phyloP scores from a whole-genome alignment of 352 stramenopile species.

The Pythium sukuiense region DNA sequence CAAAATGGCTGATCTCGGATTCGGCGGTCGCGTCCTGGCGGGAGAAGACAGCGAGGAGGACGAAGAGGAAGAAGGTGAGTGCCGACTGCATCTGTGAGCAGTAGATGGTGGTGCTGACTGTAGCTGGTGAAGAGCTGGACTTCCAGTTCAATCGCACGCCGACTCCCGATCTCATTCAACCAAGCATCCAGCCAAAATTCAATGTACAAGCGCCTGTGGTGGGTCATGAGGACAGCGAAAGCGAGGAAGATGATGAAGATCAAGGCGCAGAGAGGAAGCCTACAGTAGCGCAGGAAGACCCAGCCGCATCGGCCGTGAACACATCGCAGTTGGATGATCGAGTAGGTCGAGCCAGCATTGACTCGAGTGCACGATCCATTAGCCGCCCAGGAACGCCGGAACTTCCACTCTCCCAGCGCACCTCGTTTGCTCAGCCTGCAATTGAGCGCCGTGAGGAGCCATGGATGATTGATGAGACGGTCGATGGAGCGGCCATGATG shows the following conservation, averaged over 20 bases:
- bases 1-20: slow-evolving; percentile 49
- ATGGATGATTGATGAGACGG: slow-evolving; percentile 41
- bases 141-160: slow-evolving; percentile 17
- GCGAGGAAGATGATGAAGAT: slow-evolving; percentile 24
- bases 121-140: slow-evolving; percentile 15
- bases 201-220: slow-evolving; percentile 12
- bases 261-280: neutral
- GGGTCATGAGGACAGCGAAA: slow-evolving; percentile 28
- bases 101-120: neutral
- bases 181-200: slow-evolving; percentile 23
- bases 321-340: neutral
- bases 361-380: slow-evolving; percentile 16
- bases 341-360: slow-evolving; percentile 10
- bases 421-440: neutral
- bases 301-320: neutral
- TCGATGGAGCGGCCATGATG: slow-evolving; percentile 61
- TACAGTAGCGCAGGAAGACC: neutral
- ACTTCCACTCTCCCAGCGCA: neutral
- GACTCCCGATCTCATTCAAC: slow-evolving; percentile 5
- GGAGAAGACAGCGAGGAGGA: slow-evolving; percentile 84
- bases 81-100: neutral
- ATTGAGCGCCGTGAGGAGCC: slow-evolving; percentile 2
- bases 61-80: slow-evolving; percentile 51
- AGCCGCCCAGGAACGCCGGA: slow-evolving; percentile 18
- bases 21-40: slow-evolving; percentile 64